A percentile compares a stretch with the other conserved stretches of the same genome.
phyloP scores from a whole-genome alignment of 768 basidiomycete genomes.

The Amanita subjunquillea region DNA sequence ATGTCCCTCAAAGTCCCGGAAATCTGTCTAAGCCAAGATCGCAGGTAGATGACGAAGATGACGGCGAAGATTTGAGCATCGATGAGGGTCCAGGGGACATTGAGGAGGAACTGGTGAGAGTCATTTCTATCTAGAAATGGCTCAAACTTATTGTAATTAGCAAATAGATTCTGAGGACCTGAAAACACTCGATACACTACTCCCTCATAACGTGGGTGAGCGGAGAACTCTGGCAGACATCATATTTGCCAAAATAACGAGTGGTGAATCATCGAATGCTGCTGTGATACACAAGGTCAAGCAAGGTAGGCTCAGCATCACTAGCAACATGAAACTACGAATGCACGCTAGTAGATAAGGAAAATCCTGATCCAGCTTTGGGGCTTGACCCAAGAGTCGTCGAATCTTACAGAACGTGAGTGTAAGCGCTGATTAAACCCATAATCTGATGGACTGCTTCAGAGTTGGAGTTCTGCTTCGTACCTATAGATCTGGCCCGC shows the following conservation, averaged over 20 bases:
- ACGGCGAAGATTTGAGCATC: background rate
- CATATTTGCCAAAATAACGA: slow-evolving; percentile 90
- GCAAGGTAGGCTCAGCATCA: slow-evolving; percentile 34
- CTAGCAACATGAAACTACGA: background rate
- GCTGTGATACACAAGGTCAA: slow-evolving; percentile 50
- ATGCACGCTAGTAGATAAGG: slow-evolving; percentile 24
- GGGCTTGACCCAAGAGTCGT: slow-evolving; percentile 90
- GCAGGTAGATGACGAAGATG: background rate
- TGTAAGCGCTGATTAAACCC: slow-evolving; percentile 5
- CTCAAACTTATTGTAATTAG: slow-evolving; percentile 24
- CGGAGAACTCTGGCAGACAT: slow-evolving; percentile 88
- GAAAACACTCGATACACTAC: slow-evolving; percentile 71
- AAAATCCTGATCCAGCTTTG: slow-evolving; percentile 68
- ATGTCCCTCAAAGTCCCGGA: slow-evolving; percentile 28
- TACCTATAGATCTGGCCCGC: slow-evolving; percentile 85
- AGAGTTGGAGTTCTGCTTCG: slow-evolving; percentile 82
- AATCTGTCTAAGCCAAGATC: slow-evolving; percentile 1
- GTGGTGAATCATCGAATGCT: slow-evolving; percentile 40
- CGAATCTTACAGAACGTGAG: slow-evolving; percentile 87
- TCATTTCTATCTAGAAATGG: background rate
- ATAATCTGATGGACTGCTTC: slow-evolving; percentile 1
- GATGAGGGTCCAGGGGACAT: slow-evolving; percentile 38
- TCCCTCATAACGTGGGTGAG: slow-evolving; percentile 66
- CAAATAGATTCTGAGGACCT: slow-evolving; percentile 89
- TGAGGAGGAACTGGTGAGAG: slow-evolving; percentile 53